These are phyloP conservation scores for Clavispora fructus DNA, from an alignment of 805 yeast genomes.

Conservation along the genomic window DNA sequence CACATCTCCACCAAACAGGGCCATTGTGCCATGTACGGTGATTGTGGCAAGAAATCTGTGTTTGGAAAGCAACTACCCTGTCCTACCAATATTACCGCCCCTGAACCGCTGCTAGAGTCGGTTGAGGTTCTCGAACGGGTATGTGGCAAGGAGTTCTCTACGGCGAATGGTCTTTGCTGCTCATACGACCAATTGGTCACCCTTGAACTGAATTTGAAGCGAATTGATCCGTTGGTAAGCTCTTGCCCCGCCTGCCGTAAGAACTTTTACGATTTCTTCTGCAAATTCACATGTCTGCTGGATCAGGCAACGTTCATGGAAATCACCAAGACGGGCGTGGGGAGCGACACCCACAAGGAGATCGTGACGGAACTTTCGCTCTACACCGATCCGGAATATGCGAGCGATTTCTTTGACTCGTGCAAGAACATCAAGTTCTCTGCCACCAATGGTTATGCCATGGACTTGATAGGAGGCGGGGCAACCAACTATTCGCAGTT, in stretches of 20 bases:
- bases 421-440: constrained; percentile 87
- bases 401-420: constrained; percentile 66
- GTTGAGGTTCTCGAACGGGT: constrained; percentile 44
- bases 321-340: constrained; percentile 48
- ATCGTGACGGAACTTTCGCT: constrained; percentile 71
- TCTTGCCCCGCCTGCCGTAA: constrained; percentile 84
- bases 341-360: constrained; percentile 45
- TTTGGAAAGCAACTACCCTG: constrained; percentile 84
- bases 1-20: constrained; percentile 23
- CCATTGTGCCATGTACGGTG: constrained; percentile 51
- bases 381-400: constrained; percentile 55
- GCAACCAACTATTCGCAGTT: constrained; percentile 70
- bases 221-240: constrained; percentile 37
- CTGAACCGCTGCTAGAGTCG: constrained; percentile 41
- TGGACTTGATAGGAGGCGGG: constrained; percentile 98
- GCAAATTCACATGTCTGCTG: constrained; percentile 87
- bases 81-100: constrained; percentile 50
- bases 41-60: constrained; percentile 73
- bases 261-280: constrained; percentile 80
- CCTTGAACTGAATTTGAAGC: constrained; percentile 39
- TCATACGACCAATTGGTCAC: constrained; percentile 53
- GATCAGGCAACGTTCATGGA: constrained; percentile 71
- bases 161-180: constrained; percentile 60
- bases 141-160: constrained; percentile 70
- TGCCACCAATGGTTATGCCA: constrained; percentile 92